phyloP scores from a whole-genome alignment of 495 filamentous ascomycete species.

The Talaromyces adpressus region DNA sequence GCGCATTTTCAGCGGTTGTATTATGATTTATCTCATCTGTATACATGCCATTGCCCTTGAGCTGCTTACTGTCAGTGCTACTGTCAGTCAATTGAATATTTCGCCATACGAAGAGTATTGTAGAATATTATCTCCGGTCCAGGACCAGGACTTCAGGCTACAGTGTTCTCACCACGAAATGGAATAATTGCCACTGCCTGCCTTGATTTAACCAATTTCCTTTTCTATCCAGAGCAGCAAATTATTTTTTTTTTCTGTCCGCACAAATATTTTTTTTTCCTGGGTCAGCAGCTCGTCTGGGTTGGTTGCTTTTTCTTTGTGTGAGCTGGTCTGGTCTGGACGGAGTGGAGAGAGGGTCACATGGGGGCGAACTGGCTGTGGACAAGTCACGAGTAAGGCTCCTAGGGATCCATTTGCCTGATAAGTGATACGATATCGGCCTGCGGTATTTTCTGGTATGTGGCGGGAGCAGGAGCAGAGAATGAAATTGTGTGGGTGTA shows the following conservation, averaged over 20 bases:
- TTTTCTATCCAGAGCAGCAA: not conserved
- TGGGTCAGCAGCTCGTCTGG: not conserved
- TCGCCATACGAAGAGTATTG: too few relatives aligned
- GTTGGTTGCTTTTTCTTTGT: not conserved
- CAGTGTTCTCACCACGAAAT: not conserved
- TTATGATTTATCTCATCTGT: not conserved
- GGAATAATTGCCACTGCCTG: not conserved
- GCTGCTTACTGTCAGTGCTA: not conserved
- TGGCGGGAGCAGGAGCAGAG: too few relatives aligned
- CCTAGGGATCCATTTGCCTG: not conserved
- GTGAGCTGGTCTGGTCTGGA: not conserved
- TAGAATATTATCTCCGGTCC: not conserved
- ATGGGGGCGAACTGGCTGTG: too few relatives aligned
- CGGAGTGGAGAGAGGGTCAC: not conserved
- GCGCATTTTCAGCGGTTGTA: constrained; percentile 5
- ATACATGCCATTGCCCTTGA: not conserved
- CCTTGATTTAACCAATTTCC: not conserved
- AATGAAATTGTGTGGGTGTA: not conserved
- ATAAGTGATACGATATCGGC: not conserved
- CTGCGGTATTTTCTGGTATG: not conserved
- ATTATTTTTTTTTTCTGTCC: not conserved
- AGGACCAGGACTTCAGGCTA: not conserved
- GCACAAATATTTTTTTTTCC: not conserved
- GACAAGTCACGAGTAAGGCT: not conserved
- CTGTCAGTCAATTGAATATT: not conserved